phyloP scores from a whole-genome alignment of 1,284 basidiomycete species.

The Pseudozyma sp. region DNA sequence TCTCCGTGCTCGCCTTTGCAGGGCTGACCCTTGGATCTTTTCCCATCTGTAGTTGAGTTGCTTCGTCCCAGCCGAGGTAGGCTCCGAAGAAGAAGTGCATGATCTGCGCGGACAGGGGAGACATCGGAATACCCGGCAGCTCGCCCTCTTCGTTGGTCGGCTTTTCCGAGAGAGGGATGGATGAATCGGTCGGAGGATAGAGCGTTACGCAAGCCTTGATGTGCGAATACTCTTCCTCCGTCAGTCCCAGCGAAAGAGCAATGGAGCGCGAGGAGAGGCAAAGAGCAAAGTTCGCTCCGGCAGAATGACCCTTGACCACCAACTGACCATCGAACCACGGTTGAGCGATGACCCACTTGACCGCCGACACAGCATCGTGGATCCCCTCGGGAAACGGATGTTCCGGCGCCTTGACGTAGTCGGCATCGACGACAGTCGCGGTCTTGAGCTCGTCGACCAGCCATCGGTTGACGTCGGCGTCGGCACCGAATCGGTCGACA shows the following conservation, averaged over 20 bases:
- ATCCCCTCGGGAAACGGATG: slow-evolving; percentile 34
- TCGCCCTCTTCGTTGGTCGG: slow-evolving; percentile 34
- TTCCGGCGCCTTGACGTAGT: slow-evolving; percentile 46
- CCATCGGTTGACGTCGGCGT: slow-evolving; percentile 30
- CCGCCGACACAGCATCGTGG: slow-evolving; percentile 27
- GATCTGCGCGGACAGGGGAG: slow-evolving; percentile 20
- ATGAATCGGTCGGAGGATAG: slow-evolving; percentile 33
- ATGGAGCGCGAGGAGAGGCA: slow-evolving; percentile 9
- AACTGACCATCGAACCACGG: slow-evolving; percentile 41
- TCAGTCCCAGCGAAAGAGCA: slow-evolving; percentile 28
- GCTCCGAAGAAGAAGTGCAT: slow-evolving; percentile 46
- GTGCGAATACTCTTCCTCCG: slow-evolving; percentile 13
- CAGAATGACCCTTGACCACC: slow-evolving; percentile 32
- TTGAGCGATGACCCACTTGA: slow-evolving; percentile 31
- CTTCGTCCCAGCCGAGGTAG: slow-evolving; percentile 22
- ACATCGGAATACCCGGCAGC: slow-evolving; percentile 28
- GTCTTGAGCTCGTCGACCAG: slow-evolving; percentile 23
- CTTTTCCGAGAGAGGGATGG: slow-evolving; percentile 25
- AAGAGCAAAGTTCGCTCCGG: slow-evolving; percentile 35
- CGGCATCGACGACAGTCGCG: slow-evolving; percentile 33
- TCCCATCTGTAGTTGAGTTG: slow-evolving; percentile 7
- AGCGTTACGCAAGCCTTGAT: slow-evolving; percentile 41
- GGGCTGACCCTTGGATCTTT: slow-evolving; percentile 34
- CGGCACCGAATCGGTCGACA: slow-evolving; percentile 32
- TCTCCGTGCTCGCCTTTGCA: slow-evolving; percentile 8